Conservation (phyloP, 192 early-diverging fungal genomes). For the Lobosporangium transversale region DNA sequence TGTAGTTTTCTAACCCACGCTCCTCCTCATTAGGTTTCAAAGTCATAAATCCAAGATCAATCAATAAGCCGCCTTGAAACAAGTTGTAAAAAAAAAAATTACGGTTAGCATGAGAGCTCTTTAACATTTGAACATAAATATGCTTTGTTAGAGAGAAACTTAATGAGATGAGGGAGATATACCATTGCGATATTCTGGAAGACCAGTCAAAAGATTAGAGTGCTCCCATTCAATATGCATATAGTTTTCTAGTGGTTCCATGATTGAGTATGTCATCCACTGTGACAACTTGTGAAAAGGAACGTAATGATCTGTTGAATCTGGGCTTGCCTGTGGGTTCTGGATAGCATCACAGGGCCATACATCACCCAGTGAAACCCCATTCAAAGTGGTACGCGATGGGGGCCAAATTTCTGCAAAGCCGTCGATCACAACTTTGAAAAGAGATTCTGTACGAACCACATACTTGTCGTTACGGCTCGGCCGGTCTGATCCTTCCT, state of each 20-base stretch:
- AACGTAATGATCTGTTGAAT: conserved; percentile 63
- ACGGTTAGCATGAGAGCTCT: too few species aligned
- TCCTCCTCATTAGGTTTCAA: conserved; percentile 62
- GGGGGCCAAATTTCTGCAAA: conserved; percentile 89
- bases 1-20: conserved; percentile 67
- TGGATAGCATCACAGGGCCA: conserved; percentile 80
- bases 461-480: conserved; percentile 56
- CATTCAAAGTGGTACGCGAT: conserved; percentile 79
- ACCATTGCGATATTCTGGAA: conserved; percentile 87
- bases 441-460: conserved; percentile 77
- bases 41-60: conserved; percentile 84
- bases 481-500: conserved; percentile 59
- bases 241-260: conserved; percentile 77
- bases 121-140: too few species aligned
- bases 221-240: conserved; percentile 60
- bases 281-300: conserved; percentile 95
- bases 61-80: conserved; percentile 77
- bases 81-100: not conserved
- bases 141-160: too few species aligned
- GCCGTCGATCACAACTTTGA: conserved; percentile 82
- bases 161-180: too few species aligned
- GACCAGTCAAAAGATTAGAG: conserved; percentile 79
- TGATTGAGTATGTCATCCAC: conserved; percentile 94
- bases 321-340: conserved; percentile 6
- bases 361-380: conserved; percentile 87